Base-by-base conservation (phyloP, 2,329 filamentous ascomycete genomes). In the Xylariaceae sp. region DNA sequence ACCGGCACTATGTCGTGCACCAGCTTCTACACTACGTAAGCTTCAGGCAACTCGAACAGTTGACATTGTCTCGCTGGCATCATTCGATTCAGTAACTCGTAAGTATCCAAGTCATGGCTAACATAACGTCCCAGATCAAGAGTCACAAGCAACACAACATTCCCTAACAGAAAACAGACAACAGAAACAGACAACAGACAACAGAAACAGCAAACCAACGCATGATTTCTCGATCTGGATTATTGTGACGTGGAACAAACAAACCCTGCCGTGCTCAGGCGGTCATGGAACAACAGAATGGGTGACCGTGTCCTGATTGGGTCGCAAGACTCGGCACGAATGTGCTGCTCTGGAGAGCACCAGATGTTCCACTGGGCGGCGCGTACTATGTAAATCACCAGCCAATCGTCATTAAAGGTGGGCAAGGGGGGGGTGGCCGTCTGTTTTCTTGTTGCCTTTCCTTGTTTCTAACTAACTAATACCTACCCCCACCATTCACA, bases 341-440 rank as follows among this genome's bases (percentile, higher is more conserved):
- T 68, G 64, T 63, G 68, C 65, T 67, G 66, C 57, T 67, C 65
- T 68, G 66, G 68, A 70, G 73, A 70, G 73, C 68, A 66, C 66
- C 68, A 68, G 63, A 65, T 66, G 66, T 75, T 74, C 72, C 73
- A 73, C 23, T 30, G 18, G 9, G 71, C 23, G 76, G 77, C 77
- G 77, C 73, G 71, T 78, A 77, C 41, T 4, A 6, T 45, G 11
- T 45, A 77, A 65, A 55, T 62, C 35, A 44, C 57, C 23, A 54
- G 60, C 62, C 60, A 62, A 62, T 64, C n/a, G 30, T 10, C 15
- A 17, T 35, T 13, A 44, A 52, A 50, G 54, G 48, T 39, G 4
- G 34, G 34, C 17, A 51, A 53, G 17, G 41, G 41, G 41, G 13
- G 10, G 41, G 13, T 45, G 11, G 41, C 13, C 11, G 9, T n/a